These are phyloP conservation scores for Acephala macrosclerotiorum DNA, from an alignment of 2,329 filamentous ascomycete genomes.

Conservation along the genomic window DNA sequence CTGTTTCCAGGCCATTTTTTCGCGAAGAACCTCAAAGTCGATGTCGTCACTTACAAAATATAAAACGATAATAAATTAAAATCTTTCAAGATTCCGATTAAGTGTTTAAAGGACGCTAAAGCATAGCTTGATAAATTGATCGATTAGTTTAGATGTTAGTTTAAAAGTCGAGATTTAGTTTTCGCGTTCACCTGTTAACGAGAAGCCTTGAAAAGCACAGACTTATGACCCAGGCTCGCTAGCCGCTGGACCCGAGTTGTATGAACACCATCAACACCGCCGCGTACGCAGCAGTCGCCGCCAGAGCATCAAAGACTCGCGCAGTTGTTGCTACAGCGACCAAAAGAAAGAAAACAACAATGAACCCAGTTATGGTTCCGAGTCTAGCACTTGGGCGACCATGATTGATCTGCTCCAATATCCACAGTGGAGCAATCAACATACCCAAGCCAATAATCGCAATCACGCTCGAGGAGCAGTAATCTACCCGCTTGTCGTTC, in stretches of 20 bases:
- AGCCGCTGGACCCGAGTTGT: neutral
- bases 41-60: too few species aligned
- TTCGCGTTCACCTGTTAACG: too few species aligned
- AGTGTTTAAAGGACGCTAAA: too few species aligned
- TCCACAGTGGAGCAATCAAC: constrained; percentile 25
- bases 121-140: too few species aligned
- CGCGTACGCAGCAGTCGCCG: constrained; percentile 18
- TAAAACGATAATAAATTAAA: too few species aligned
- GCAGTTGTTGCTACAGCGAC: constrained; percentile 15
- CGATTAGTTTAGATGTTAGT: too few species aligned
- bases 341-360: constrained; percentile 19
- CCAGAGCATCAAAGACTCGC: constrained; percentile 17
- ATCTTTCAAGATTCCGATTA: too few species aligned
- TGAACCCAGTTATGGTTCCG: constrained; percentile 21
- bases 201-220: too few species aligned
- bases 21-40: too few species aligned
- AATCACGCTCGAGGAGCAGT: neutral
- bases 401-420: neutral
- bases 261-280: constrained; percentile 25
- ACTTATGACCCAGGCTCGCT: too few species aligned
- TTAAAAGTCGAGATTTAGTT: too few species aligned
- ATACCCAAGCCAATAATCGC: constrained; percentile 17
- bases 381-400: neutral
- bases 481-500: neutral
- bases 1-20: too few species aligned